phyloP scores from a whole-genome alignment of 2,329 filamentous ascomycete species.

The Purpureocillium lavendulum region DNA sequence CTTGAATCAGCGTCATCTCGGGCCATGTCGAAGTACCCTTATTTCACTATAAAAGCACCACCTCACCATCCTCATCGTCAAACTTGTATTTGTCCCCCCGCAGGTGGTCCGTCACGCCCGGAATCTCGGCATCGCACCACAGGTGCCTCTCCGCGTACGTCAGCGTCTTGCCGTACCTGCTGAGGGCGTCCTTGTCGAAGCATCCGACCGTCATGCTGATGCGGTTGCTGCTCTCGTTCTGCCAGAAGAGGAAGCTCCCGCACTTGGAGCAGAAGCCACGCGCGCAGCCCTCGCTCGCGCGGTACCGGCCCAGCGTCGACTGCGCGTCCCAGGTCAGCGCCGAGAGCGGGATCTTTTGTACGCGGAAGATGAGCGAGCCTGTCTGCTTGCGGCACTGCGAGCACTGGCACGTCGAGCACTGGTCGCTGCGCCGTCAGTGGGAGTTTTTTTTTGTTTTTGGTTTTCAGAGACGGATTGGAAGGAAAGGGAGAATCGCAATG shows the following conservation, averaged over 20 bases:
- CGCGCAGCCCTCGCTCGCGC: conserved; percentile 27
- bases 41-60: conserved; percentile 8
- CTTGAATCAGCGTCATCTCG: too few relatives aligned
- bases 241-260: conserved; percentile 35
- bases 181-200: conserved; percentile 35
- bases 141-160: conserved; percentile 27
- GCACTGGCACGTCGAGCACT: conserved; percentile 44
- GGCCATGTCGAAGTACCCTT: too few relatives aligned
- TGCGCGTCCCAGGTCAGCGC: conserved; percentile 12
- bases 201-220: conserved; percentile 32
- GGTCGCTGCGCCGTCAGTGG: too few relatives aligned
- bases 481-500: too few relatives aligned
- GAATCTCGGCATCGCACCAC: conserved; percentile 36
- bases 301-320: conserved; percentile 28
- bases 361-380: conserved; percentile 34
- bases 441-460: not conserved
- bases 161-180: conserved; percentile 29
- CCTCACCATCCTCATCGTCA: conserved; percentile 13
- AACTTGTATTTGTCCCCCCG: conserved; percentile 15
- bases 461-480: not conserved
- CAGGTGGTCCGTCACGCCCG: conserved; percentile 37
- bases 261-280: conserved; percentile 42
- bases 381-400: conserved; percentile 45
- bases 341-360: conserved; percentile 26
- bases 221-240: conserved; percentile 21